These are phyloP conservation scores for Isabelozyma pseudorhagii DNA, from an alignment of 805 yeast genomes.

Conservation along the genomic window DNA sequence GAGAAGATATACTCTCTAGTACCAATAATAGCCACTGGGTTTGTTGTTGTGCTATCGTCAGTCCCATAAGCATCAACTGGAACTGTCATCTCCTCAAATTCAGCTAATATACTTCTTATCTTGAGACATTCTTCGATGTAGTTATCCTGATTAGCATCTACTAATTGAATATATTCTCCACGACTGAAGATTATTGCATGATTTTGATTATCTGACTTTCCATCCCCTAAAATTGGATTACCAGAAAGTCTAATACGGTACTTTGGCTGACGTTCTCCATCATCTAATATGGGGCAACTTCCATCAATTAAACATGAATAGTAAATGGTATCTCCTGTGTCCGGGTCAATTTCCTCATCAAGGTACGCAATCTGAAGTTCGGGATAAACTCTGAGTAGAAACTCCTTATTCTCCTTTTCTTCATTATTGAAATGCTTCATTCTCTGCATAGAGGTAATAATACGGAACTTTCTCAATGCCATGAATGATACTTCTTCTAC, in stretches of 20 bases:
- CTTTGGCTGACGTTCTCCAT: constrained; percentile 39
- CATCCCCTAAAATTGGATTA: constrained; percentile 84
- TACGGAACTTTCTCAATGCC: constrained; percentile 81
- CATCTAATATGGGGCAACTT: constrained; percentile 62
- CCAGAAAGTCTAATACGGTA: constrained; percentile 79
- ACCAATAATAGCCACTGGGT: constrained; percentile 81
- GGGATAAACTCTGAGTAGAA: constrained; percentile 79
- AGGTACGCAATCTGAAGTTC: constrained; percentile 87
- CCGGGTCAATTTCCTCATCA: constrained; percentile 85
- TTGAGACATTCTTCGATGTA: constrained; percentile 82
- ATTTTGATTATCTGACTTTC: constrained; percentile 85
- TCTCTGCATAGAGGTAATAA: constrained; percentile 85
- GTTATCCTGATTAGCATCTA: constrained; percentile 86
- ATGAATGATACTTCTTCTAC: constrained; percentile 51
- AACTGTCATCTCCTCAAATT: constrained; percentile 73
- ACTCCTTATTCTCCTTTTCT: constrained; percentile 77
- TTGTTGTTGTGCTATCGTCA: constrained; percentile 5
- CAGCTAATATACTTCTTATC: constrained; percentile 77
- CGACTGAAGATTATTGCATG: constrained; percentile 76
- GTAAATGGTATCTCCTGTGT: constrained; percentile 68
- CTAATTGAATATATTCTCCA: constrained; percentile 81
- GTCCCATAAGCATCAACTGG: constrained; percentile 21
- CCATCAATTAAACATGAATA: constrained; percentile 81
- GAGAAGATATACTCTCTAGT: constrained; percentile 86
- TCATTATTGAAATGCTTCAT: constrained; percentile 67